Evolutionary conservation across 148 eudicot species (phyloP), one percentile per base, ranked within the genome.

Genomic region (Chenopodium suecicum): DNA sequence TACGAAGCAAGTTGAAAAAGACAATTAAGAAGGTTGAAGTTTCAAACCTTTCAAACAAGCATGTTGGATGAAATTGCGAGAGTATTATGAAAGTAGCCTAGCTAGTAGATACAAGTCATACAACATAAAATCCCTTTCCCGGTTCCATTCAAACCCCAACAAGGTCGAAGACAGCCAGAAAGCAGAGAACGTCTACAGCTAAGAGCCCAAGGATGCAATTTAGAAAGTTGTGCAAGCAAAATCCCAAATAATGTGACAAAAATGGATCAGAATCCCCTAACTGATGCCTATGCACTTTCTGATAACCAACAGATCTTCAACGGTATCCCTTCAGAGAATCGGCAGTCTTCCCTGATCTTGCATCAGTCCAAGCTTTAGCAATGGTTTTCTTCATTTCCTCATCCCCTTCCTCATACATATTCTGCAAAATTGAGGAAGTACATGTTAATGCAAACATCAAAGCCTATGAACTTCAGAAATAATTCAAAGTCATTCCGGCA

Each of bases 341-440:
- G 48, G 91, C 90, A 52, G 89, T 80, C 81, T 95, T 95, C 64
- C 98, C 98, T 63, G 98, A 93, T 83, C 98, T 88, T 10, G 98
- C 96, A 82, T 95, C 98, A 13, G 85, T 90, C 98, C 98, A 93
- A 6, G 98, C 98, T 88, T 93, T 93, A 32, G 98, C 98, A 80
- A 95, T 95, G 14, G 98, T 95, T 80, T 76, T 79, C 82, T 95
- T 95, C 98, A 92, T 92, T 25, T 95, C 97, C 29, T 95, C 98
- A 79, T 95, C 98, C 6, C 98, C 98, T 54, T 95, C 98, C 82
- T 95, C 98, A 20, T 95, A 95, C 98, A 95, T 91, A 82, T 95
- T 95, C 98, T 95, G 91, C 86, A 85, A 85, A 78, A 41, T 5
- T 4, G 44, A 5, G 44, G 44, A 41, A 41, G 44, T 41, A 6